phyloP scores from a whole-genome alignment of 148 eudicot species.

The Tetragonia tetragonoides region DNA sequence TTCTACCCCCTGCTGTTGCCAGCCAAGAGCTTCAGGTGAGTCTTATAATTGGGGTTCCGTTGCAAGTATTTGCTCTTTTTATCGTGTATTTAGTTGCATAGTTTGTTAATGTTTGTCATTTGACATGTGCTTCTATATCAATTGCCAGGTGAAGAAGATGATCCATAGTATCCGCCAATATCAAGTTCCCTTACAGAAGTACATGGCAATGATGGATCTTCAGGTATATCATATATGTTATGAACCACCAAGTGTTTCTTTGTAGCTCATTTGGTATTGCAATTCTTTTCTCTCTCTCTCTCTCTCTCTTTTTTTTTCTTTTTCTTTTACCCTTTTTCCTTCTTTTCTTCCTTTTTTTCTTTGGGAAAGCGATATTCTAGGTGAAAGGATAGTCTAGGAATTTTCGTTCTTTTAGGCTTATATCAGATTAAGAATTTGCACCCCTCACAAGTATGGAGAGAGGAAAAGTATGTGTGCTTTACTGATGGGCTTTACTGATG shows the following conservation, averaged over 20 bases:
- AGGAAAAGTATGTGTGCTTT: too few species aligned
- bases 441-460: not conserved
- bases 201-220: constrained; percentile 99
- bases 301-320: not conserved
- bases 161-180: constrained; percentile 84
- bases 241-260: not conserved
- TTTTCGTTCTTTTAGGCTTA: not conserved
- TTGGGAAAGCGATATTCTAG: too few species aligned
- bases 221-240: constrained; percentile 67
- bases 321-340: not conserved
- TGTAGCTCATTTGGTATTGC: not conserved
- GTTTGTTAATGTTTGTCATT: not conserved
- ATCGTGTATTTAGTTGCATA: not conserved
- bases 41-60: not conserved
- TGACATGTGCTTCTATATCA: not conserved
- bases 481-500: not conserved
- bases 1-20: constrained; percentile 83
- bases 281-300: too few species aligned
- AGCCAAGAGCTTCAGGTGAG: constrained; percentile 78
- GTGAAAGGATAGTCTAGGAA: too few species aligned
- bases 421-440: not conserved
- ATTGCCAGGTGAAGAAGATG: constrained; percentile 78
- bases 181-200: constrained; percentile 84
- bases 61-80: not conserved
- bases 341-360: not conserved